These are phyloP conservation scores for Shiraia sp. DNA, from an alignment of 2,329 filamentous ascomycete genomes.

Conservation along the genomic window DNA sequence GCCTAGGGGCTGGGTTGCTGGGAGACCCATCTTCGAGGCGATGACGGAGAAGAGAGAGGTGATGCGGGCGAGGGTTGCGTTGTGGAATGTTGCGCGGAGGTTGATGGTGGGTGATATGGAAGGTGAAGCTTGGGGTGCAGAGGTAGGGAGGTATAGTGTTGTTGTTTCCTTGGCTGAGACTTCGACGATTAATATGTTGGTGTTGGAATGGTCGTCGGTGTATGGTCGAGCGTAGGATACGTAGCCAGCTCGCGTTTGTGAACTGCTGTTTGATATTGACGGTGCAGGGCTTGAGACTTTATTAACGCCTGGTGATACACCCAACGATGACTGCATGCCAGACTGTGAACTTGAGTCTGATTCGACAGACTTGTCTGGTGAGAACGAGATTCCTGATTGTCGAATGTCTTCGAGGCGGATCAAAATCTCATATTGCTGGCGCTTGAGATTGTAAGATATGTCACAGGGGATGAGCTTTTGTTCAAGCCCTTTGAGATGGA, in stretches of 20 bases:
- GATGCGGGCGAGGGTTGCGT: constrained; percentile 70
- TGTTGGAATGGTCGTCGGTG: constrained; percentile 73
- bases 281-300: constrained; percentile 26
- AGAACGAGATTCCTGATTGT: constrained; percentile 77
- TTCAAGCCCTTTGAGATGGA: constrained; percentile 88
- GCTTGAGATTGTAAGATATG: constrained; percentile 73
- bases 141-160: constrained; percentile 30
- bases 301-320: constrained; percentile 28
- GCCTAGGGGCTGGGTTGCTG: constrained; percentile 62
- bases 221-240: constrained; percentile 84
- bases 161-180: constrained; percentile 57
- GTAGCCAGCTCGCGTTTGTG: constrained; percentile 51
- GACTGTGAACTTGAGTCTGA: constrained; percentile 23
- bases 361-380: constrained; percentile 49
- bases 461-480: constrained; percentile 80
- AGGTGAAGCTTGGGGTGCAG: constrained; percentile 7
- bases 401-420: constrained; percentile 85
- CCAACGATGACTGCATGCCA: constrained; percentile 15
- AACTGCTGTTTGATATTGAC: constrained; percentile 13
- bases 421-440: constrained; percentile 72
- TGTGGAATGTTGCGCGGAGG: constrained; percentile 72
- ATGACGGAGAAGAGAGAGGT: constrained; percentile 77
- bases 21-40: constrained; percentile 76
- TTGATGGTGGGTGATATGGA: constrained; percentile 32
- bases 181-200: constrained; percentile 72